A percentile compares a stretch with the other conserved stretches of the same genome.
These are phyloP conservation scores for Lanmaoa rubissima DNA, from an alignment of 768 basidiomycete genomes.

Conservation along the genomic window DNA sequence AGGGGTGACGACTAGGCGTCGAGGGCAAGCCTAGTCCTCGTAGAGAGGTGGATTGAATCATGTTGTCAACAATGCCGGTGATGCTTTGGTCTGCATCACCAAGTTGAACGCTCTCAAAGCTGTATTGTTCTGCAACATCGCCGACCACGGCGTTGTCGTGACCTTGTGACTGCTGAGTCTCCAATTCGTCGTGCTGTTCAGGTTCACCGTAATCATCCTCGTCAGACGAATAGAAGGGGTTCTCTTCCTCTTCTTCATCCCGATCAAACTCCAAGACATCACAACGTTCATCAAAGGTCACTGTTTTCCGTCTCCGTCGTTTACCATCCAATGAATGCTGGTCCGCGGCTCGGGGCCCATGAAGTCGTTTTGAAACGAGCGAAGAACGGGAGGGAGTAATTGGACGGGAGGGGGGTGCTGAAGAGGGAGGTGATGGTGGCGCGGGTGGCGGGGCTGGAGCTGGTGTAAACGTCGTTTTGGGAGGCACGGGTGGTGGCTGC, in stretches of 20 bases:
- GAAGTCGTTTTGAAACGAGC: slow-evolving; percentile 68
- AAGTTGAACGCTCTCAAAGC: slow-evolving; percentile 44
- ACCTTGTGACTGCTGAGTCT: slow-evolving; percentile 12
- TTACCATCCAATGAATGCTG: slow-evolving; percentile 30
- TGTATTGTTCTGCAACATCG: slow-evolving; percentile 13
- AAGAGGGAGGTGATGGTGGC: slow-evolving; percentile 31
- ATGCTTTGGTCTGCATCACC: slow-evolving; percentile 54
- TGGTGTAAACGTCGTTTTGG: slow-evolving; percentile 16
- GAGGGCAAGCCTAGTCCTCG: slow-evolving; percentile 29
- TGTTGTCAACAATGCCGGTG: slow-evolving; percentile 68
- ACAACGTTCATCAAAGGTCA: slow-evolving; percentile 75
- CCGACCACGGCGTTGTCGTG: background rate
- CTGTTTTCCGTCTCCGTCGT: slow-evolving; percentile 68
- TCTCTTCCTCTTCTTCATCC: slow-evolving; percentile 56
- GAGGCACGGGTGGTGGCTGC: slow-evolving; percentile 27
- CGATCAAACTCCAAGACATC: slow-evolving; percentile 81
- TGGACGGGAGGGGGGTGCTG: slow-evolving; percentile 42
- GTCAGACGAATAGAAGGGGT: slow-evolving; percentile 44
- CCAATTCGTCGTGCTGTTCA: slow-evolving; percentile 13
- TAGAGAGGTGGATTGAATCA: slow-evolving; percentile 44
- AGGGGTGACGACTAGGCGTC: slow-evolving; percentile 36
- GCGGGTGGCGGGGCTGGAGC: slow-evolving; percentile 5
- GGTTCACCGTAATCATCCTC: slow-evolving; percentile 31
- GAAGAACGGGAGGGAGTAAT: slow-evolving; percentile 51
- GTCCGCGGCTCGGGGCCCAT: slow-evolving; percentile 67